Evolutionary conservation across 768 basidiomycete genomes (phyloP), one percentile per base, ranked within the genome.

Genomic region (Lyophyllum shimeji): DNA sequence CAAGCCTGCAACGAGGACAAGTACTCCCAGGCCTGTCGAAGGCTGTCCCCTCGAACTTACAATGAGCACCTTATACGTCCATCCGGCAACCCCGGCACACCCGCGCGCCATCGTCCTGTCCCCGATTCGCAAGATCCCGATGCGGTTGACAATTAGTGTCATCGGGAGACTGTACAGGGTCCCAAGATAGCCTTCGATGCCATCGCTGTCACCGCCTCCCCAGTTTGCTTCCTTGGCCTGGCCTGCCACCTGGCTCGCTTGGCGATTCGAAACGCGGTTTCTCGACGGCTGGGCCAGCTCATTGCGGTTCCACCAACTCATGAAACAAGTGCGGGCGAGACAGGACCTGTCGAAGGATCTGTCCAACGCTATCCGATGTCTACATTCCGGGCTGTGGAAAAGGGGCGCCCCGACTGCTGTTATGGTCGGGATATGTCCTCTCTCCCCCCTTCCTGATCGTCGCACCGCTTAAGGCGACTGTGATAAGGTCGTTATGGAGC

Each of bases 91-190:
- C 6, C 40, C 54, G 54, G 58, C 23, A 55, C 34, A 25, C 18
- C 15, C 20, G 18, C n/a, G 40, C 40, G 45, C 45, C 45, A 46
- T 46, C 17, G 21, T 25, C 45, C 15, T 25, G 45, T 29, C 51
- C 39, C 50, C 58, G 54, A 59, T 55, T 55, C 34, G 49, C 42
- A 25, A 23, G 45, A 25, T 25, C 7, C n/a, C n/a, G n/a, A n/a
- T n/a, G n/a, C n/a, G n/a, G n/a, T n/a, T n/a, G n/a, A n/a, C n/a
- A n/a, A n/a, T n/a, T n/a, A n/a, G n/a, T n/a, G n/a, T n/a, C n/a
- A n/a, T n/a, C n/a, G n/a, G n/a, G n/a, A n/a, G n/a, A n/a, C n/a
- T n/a, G n/a, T n/a, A n/a, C n/a, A n/a, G 15, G 51, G 27, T 29
- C 50, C 48, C 46, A 55, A n/a, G n/a, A n/a, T n/a, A n/a, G n/a